A percentile compares a stretch with the other conserved stretches of the same genome.
These are phyloP conservation scores for Pichia cactophila DNA, from an alignment of 1,139 yeast genomes.

Conservation along the genomic window DNA sequence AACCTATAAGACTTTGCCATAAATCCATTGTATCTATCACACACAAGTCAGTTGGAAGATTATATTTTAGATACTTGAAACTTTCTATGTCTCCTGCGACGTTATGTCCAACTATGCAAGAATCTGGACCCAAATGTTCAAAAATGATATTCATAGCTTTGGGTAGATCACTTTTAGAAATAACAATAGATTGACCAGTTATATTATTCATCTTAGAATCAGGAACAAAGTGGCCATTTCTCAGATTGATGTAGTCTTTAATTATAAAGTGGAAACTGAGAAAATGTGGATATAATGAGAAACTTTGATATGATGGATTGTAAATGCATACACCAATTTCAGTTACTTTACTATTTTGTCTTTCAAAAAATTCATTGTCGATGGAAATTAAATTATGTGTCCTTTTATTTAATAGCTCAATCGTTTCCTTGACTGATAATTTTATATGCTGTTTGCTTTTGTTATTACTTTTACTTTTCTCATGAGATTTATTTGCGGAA, in stretches of 20 bases:
- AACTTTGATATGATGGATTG: constrained; percentile 45
- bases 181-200: constrained; percentile 45
- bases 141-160: constrained; percentile 37
- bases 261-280: constrained; percentile 51
- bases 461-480: not conserved
- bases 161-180: constrained; percentile 33
- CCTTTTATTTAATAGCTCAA: constrained; percentile 17
- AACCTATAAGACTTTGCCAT: constrained; percentile 38
- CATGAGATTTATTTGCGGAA: not conserved
- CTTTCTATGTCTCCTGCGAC: constrained; percentile 55
- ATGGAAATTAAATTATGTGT: constrained; percentile 41
- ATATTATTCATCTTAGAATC: constrained; percentile 51
- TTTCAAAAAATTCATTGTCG: constrained; percentile 65
- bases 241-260: constrained; percentile 37
- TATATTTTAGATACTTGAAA: constrained; percentile 42
- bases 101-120: constrained; percentile 57
- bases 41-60: constrained; percentile 31
- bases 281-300: constrained; percentile 37
- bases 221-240: constrained; percentile 56
- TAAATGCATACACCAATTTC: constrained; percentile 66
- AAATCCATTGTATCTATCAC: constrained; percentile 48
- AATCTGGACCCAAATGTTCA: constrained; percentile 32
- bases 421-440: constrained; percentile 18
- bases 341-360: constrained; percentile 38
- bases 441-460: not conserved